Conservation (phyloP, 208 protist genomes). For the Jaenimonas drosophilae region DNA sequence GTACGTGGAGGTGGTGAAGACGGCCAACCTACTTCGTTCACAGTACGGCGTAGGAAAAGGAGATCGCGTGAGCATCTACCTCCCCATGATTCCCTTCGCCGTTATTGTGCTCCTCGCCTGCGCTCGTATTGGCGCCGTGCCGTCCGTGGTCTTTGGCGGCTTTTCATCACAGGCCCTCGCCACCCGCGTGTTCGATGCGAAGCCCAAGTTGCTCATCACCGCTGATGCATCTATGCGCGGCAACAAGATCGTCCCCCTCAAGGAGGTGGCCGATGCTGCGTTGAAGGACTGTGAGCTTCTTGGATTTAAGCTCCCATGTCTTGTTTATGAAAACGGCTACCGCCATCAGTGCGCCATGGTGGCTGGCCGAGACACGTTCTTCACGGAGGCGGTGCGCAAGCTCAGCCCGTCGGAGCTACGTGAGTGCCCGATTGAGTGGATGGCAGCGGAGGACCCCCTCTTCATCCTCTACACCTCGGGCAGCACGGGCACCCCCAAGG, state of each 20-base stretch:
- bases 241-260: conserved; percentile 84
- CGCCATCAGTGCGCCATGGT: conserved; percentile 40
- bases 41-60: conserved; percentile 87
- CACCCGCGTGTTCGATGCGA: conserved; percentile 45
- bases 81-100: conserved; percentile 94
- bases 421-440: conserved; percentile 74
- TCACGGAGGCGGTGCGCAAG: conserved; percentile 30
- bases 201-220: conserved; percentile 66
- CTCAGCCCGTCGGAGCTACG: conserved; percentile 19
- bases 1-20: conserved; percentile 60
- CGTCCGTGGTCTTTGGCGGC: conserved; percentile 78
- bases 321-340: conserved; percentile 41
- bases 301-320: conserved; percentile 16
- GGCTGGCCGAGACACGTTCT: conserved; percentile 62
- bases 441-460: conserved; percentile 92
- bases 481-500: conserved; percentile 97
- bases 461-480: conserved; percentile 98
- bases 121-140: conserved; percentile 93
- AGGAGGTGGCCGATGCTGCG: conserved; percentile 79
- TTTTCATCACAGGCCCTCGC: conserved; percentile 63
- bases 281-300: conserved; percentile 22
- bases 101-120: conserved; percentile 94
- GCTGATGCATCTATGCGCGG: conserved; percentile 78
- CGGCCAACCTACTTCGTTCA: conserved; percentile 87
- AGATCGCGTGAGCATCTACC: conserved; percentile 93